Evolutionary conservation across 2,329 filamentous ascomycete genomes (phyloP), one percentile per base, ranked within the genome.

Genomic region (Ophiognomonia clavigignenti-juglandacearum): DNA sequence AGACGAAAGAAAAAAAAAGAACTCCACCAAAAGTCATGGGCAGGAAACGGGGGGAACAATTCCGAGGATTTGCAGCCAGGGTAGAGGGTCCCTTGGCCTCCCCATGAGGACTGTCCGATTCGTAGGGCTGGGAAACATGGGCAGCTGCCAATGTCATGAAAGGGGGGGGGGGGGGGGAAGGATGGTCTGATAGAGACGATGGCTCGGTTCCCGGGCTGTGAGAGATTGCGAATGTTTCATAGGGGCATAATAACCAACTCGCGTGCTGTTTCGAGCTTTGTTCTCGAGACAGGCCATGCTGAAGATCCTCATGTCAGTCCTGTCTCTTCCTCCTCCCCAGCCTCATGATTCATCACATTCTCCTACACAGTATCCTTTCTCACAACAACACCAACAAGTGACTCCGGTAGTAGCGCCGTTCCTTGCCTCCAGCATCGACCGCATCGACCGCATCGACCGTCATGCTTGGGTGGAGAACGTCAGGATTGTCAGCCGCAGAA

Each of bases 61-160:
- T 18, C 34, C 44, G 18, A 45, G 42, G 37, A 39, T 31, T 45
- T 35, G 32, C 36, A 45, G 31, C 9, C n/a, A 10, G 20, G 34
- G 31, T 22, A 43, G 38, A 45, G 29, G 47, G 19, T 23, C 9
- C 19, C n/a, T n/a, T n/a, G n/a, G n/a, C n/a, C n/a, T n/a, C n/a
- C n/a, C n/a, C n/a, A n/a, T n/a, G n/a, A 39, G 37, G 37, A 23
- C 38, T 43, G 39, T 45, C 47, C 47, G 42, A 49, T 49, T 49
- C 47, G 47, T 39, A 46, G 44, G 44, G 44, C 44, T 46, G 44
- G 39, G 13, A 27, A 9, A 40, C 44, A 46, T 45, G 45, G 45
- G 22, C 35, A 23, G 24, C 34, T 31, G 19, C 46, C 26, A 11
- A 36, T 16, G 23, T 6, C 26, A 7, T 18, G 43, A 39, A 38